phyloP scores from a whole-genome alignment of 2,329 filamentous ascomycete species.

The Metarhizium album region DNA sequence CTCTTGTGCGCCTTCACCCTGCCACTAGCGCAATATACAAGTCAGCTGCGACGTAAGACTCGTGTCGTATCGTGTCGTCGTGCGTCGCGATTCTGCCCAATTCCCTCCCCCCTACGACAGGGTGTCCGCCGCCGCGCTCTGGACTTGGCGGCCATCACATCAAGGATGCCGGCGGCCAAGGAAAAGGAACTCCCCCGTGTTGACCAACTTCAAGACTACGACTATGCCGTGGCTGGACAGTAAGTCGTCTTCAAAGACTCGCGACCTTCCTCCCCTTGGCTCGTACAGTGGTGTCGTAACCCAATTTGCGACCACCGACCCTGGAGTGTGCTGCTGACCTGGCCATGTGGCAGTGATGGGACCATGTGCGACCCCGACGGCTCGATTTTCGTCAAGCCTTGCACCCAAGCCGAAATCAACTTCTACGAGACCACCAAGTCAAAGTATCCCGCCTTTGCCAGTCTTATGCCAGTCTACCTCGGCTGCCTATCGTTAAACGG shows the following conservation, averaged over 20 bases:
- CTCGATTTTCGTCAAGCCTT: conserved; percentile 87
- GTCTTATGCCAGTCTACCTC: conserved; percentile 76
- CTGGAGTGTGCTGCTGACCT: background rate
- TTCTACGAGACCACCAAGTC: conserved; percentile 72
- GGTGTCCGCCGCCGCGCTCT: background rate
- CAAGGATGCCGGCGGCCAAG: conserved; percentile 18
- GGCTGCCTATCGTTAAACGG: conserved; percentile 65
- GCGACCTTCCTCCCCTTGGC: background rate
- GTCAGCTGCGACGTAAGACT: background rate
- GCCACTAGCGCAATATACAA: background rate
- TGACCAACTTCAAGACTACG: conserved; percentile 56
- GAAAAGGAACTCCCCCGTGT: conserved; percentile 39
- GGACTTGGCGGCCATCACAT: background rate
- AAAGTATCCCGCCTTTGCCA: conserved; percentile 60
- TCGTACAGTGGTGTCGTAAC: background rate
- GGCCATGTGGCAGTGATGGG: conserved; percentile 55
- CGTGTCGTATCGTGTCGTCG: background rate
- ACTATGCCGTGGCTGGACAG: conserved; percentile 75
- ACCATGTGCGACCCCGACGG: conserved; percentile 78
- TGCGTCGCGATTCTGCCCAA: background rate
- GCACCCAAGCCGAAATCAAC: conserved; percentile 70
- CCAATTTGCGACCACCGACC: conserved; percentile 10
- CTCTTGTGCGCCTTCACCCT: background rate
- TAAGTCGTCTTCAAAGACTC: conserved; percentile 35
- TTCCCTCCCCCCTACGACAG: background rate